Percentiles rank a stretch among this genome's conserved stretches.
phyloP scores from a whole-genome alignment of 352 stramenopile species.

The Globisporangium takayamanum region DNA sequence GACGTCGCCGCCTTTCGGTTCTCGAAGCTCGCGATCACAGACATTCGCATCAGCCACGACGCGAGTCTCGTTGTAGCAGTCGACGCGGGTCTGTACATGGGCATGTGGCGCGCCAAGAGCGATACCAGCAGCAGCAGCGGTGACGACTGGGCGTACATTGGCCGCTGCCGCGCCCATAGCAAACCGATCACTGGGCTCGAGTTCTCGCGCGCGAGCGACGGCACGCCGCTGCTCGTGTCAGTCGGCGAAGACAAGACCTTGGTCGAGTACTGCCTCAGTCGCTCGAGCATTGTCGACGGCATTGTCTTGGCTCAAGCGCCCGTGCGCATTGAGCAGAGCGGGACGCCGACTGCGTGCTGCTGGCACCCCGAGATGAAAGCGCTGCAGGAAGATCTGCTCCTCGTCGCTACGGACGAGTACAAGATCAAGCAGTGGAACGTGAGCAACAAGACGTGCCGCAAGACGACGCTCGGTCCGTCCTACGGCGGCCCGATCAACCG shows the following conservation, averaged over 20 bases:
- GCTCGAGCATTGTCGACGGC: conserved; percentile 80
- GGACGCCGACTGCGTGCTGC: conserved; percentile 80
- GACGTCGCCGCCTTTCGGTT: conserved; percentile 67
- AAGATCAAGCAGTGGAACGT: conserved; percentile 93
- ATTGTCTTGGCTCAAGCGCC: conserved; percentile 72
- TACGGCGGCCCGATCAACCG: conserved; percentile 87
- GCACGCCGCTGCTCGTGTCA: conserved; percentile 74
- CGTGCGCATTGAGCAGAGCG: conserved; percentile 79
- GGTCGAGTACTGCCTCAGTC: conserved; percentile 86
- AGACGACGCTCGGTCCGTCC: conserved; percentile 86
- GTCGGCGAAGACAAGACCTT: conserved; percentile 83
- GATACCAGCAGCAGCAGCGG: conserved; percentile 12
- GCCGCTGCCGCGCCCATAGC: conserved; percentile 65
- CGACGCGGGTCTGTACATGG: conserved; percentile 67
- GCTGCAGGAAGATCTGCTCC: conserved; percentile 84
- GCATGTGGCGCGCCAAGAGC: conserved; percentile 66
- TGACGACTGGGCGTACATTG: conserved; percentile 82
- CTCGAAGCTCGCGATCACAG: conserved; percentile 65
- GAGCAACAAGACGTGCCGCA: conserved; percentile 87
- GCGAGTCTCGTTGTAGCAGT: conserved; percentile 69
- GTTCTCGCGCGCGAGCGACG: conserved; percentile 74
- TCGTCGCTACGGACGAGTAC: conserved; percentile 90
- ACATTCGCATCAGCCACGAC: conserved; percentile 71
- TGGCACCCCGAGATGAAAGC: conserved; percentile 83
- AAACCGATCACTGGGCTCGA: conserved; percentile 85